Evolutionary conservation across 495 filamentous ascomycete genomes (phyloP), one percentile per base, ranked within the genome.

Genomic region (Aspergillus ellipticus): DNA sequence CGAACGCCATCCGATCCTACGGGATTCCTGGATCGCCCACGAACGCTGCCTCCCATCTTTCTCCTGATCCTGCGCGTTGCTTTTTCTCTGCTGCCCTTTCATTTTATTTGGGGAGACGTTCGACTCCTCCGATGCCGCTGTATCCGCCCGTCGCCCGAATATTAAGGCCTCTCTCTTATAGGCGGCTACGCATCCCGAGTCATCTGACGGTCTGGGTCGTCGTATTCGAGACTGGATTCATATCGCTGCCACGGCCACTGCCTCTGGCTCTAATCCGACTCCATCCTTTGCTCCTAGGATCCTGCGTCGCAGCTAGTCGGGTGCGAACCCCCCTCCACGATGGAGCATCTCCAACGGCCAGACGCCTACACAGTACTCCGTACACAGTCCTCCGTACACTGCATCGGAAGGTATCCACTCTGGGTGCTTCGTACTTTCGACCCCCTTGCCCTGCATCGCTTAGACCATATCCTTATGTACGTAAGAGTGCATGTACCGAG

Each of bases 61-160:
- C 7, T 28, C 24, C 24, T 28, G 24, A 7, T 28, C 24, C 24
- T 28, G 24, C 24, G 35, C 4, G 5, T 39, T n/a, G 11, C 35
- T 15, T 39, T 39, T 13, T 8, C 42, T 50, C 26, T 39, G n/a
- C 24, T 42, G 43, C 19, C 1, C 7, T 56, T 54, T 54, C 22
- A 20, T 43, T 58, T 43, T 46, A 33, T 58, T 22, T 15, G 9
- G 26, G 6, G 22, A 43, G 21, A 26, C 22, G 19, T 20, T 49
- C 7, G 15, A 10, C 33, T 28, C 42, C 51, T 42, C 17, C 22
- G 43, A 39, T 58, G 42, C 56, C 56, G 56, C 56, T 51, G 45
- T 51, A 58, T 33, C 56, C 56, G 56, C 56, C 49, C 42, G 21
- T 42, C 42, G 31, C 6, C 10, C 17, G 15, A 39, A 6, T 15